Base-by-base conservation (phyloP, 768 basidiomycete genomes). In the Trametes elegans region DNA sequence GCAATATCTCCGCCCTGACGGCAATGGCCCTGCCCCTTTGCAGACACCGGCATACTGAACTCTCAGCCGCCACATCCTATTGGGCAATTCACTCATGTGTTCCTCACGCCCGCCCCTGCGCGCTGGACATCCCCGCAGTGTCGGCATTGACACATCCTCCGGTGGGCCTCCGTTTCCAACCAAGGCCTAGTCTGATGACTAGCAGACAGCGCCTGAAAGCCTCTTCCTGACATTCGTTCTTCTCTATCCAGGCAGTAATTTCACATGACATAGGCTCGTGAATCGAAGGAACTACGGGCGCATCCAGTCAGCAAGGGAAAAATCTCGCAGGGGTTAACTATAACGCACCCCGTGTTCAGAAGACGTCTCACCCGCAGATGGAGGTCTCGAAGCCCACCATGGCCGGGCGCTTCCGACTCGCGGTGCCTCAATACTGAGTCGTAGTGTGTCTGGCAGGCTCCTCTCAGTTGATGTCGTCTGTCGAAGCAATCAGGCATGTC, bases 201-300 rank as follows among this genome's bases (percentile, higher is more conserved):
- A 31, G 40, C 28, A 26, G 32, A 18, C 49, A 50, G 43, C 43
- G 55, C 38, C 34, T 50, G 55, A 50, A 51, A 57, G 43, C 26
- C 35, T 51, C 55, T 50, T 57, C 43, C 39, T 16, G 14, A 21
- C 21, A 19, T 46, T 28, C 36, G 27, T 16, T 18, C 3, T 45
- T 19, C 36, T 57, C 29, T 9, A 32, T 26, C 34, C 18, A 8
- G 24, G 49, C 13, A 39, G 19, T 13, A n/a, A 14, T 31, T 53
- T 48, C 57, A 58, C 57, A 58, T 53, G 57, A 13, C 36, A 40
- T 34, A 23, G 7, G 21, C 13, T 5, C 35, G 7, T 6, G 10
- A 7, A 27, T n/a, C 5, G 39, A 19, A 36, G 21, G 18, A 29
- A 18, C 34, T 35, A 28, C 5, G 42, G 16, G 50, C n/a, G 34